Conservation (phyloP, 208 protist species). For the Leishmania lainsoni region DNA sequence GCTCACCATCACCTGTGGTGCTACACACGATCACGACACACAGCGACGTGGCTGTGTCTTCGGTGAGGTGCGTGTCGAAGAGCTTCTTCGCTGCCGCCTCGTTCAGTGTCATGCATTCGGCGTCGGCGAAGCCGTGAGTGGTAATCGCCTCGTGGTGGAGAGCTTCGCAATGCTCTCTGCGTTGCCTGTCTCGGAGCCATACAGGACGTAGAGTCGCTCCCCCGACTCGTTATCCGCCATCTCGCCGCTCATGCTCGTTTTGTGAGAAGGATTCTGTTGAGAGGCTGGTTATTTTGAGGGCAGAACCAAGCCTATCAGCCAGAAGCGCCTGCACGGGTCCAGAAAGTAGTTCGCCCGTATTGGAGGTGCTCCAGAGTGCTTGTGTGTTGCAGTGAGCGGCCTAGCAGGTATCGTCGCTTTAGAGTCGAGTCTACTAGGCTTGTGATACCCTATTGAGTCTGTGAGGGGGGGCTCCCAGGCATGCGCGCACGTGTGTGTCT, state of each 20-base stretch:
- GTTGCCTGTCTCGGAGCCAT: constrained; percentile 73
- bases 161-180: constrained; percentile 60
- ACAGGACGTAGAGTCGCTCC: constrained; percentile 50
- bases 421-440: too few relatives aligned
- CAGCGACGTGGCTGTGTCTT: constrained; percentile 23
- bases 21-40: constrained; percentile 71
- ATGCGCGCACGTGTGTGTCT: not conserved
- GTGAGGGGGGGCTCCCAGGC: not conserved
- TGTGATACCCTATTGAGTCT: not conserved
- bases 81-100: constrained; percentile 37
- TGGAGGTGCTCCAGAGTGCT: too few relatives aligned
- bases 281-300: not conserved
- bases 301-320: not conserved
- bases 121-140: constrained; percentile 21
- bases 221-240: not conserved
- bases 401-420: too few relatives aligned
- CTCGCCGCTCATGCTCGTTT: constrained; percentile 14
- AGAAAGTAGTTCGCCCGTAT: too few relatives aligned
- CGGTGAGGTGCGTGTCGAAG: constrained; percentile 32
- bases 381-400: too few relatives aligned
- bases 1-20: constrained; percentile 79
- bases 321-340: not conserved
- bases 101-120: constrained; percentile 52
- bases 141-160: constrained; percentile 51
- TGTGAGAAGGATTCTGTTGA: not conserved